Percentiles rank a stretch among this genome's conserved stretches.
Conservation (phyloP, 2,329 filamentous ascomycete species). For the Massarina eburnea region DNA sequence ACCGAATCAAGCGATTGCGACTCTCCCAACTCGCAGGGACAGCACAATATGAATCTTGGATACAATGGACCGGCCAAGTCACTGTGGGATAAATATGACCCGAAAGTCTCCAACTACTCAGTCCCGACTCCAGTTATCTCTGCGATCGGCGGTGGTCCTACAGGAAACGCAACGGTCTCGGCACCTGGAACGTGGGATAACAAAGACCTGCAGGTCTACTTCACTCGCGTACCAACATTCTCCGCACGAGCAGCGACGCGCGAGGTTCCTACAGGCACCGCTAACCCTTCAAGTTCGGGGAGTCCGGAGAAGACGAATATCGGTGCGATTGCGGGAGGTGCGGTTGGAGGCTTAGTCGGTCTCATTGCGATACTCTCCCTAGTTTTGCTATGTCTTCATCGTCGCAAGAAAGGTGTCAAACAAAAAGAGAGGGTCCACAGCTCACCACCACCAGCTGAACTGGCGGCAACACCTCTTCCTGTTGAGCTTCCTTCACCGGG, state of each 20-base stretch:
- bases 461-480: slow-evolving; percentile 30
- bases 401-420: slow-evolving; percentile 36
- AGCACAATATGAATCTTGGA: slow-evolving; percentile 59
- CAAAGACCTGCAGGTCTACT: slow-evolving; percentile 56
- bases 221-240: slow-evolving; percentile 53
- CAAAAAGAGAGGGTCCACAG: slow-evolving; percentile 12
- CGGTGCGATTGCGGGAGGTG: slow-evolving; percentile 45
- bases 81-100: slow-evolving; percentile 56
- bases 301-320: slow-evolving; percentile 28
- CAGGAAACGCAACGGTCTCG: slow-evolving; percentile 57
- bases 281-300: slow-evolving; percentile 11
- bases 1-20: slow-evolving; percentile 56
- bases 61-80: slow-evolving; percentile 50
- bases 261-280: slow-evolving; percentile 33
- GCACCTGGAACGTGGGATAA: slow-evolving; percentile 55
- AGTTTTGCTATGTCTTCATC: slow-evolving; percentile 39
- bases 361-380: slow-evolving; percentile 37
- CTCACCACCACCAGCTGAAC: slow-evolving; percentile 30
- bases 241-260: slow-evolving; percentile 56
- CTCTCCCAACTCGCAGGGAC: slow-evolving; percentile 54
- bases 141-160: slow-evolving; percentile 48
- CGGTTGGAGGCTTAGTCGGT: slow-evolving; percentile 41
- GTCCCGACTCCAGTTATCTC: slow-evolving; percentile 56
- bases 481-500: slow-evolving; percentile 32
- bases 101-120: slow-evolving; percentile 55